Percentiles rank a stretch among this genome's conserved stretches.
Conservation (phyloP, 305 asterid species). For the Caryopteris hybrid region DNA sequence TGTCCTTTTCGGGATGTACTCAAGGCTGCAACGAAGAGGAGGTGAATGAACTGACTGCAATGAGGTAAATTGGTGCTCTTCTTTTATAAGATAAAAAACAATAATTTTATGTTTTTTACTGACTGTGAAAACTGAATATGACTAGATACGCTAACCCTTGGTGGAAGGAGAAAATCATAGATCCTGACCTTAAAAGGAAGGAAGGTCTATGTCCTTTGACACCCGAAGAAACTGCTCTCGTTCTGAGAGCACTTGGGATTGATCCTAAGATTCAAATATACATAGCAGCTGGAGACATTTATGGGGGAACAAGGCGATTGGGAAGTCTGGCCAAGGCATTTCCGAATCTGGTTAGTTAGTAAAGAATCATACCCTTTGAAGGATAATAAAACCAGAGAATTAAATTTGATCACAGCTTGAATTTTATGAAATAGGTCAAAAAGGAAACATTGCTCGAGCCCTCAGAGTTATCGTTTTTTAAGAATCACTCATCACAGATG, state of each 20-base stretch:
- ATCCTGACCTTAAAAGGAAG: slow-evolving; percentile 65
- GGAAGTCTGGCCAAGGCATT: slow-evolving; percentile 47
- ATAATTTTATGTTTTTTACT: not conserved
- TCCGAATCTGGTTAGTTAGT: slow-evolving; percentile 70
- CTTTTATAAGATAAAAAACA: too few species aligned
- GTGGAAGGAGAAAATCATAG: slow-evolving; percentile 90
- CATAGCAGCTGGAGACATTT: slow-evolving; percentile 89
- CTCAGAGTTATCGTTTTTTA: slow-evolving; percentile 50
- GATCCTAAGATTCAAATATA: slow-evolving; percentile 66
- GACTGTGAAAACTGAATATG: not conserved
- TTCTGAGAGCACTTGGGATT: slow-evolving; percentile 59
- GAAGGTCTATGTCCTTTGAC: slow-evolving; percentile 87
- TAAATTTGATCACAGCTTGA: not conserved
- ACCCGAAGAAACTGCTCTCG: slow-evolving; percentile 88
- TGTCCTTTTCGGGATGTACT: slow-evolving; percentile 86
- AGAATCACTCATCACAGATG: slow-evolving; percentile 86
- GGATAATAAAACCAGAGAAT: not conserved
- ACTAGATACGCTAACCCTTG: slow-evolving; percentile 70
- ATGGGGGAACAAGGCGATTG: slow-evolving; percentile 75
- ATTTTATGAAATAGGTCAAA: slow-evolving; percentile 44
- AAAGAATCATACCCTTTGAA: not conserved
- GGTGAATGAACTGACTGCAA: slow-evolving; percentile 65
- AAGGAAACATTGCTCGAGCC: slow-evolving; percentile 68
- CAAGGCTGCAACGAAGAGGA: slow-evolving; percentile 69
- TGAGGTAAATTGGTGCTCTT: slow-evolving; percentile 50